Conservation (phyloP, 2,329 filamentous ascomycete genomes). For the Ambrosiella cleistominuta region DNA sequence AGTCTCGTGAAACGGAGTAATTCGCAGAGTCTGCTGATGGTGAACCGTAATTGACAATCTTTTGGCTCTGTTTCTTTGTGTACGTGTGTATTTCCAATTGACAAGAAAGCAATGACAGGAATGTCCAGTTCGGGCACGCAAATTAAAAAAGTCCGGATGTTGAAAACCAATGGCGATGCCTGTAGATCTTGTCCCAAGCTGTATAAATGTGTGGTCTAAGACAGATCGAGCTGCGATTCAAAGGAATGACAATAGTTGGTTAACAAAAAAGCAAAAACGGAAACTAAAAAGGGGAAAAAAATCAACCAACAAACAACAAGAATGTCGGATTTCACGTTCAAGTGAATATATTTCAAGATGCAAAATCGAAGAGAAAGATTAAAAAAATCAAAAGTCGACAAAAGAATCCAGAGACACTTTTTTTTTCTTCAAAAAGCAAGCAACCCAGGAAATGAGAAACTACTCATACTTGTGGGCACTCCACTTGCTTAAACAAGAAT, state of each 20-base stretch:
- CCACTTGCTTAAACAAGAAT: not conserved
- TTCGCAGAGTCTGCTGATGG: no score
- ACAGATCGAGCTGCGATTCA: not conserved
- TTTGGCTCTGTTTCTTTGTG: no score
- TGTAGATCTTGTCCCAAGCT: not conserved
- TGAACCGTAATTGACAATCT: no score
- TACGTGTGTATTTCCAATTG: no score
- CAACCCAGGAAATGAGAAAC: not conserved
- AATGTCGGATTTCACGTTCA: not conserved
- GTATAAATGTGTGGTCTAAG: not conserved
- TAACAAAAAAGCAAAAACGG: not conserved
- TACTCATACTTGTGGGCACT: not conserved
- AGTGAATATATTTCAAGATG: not conserved
- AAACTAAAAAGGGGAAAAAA: not conserved
- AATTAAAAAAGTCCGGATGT: not conserved
- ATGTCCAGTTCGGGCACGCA: no score
- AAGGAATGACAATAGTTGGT: constrained; percentile 2
- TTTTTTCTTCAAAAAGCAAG: not conserved
- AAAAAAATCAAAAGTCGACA: not conserved
- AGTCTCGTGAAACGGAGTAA: no score
- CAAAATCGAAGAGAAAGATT: not conserved
- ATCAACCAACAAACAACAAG: not conserved
- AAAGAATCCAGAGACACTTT: not conserved
- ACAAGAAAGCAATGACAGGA: no score
- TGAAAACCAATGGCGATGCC: not conserved